Evolutionary conservation across 2,329 filamentous ascomycete species (phyloP).

Genomic region (Colletotrichum higginsianum): DNA sequence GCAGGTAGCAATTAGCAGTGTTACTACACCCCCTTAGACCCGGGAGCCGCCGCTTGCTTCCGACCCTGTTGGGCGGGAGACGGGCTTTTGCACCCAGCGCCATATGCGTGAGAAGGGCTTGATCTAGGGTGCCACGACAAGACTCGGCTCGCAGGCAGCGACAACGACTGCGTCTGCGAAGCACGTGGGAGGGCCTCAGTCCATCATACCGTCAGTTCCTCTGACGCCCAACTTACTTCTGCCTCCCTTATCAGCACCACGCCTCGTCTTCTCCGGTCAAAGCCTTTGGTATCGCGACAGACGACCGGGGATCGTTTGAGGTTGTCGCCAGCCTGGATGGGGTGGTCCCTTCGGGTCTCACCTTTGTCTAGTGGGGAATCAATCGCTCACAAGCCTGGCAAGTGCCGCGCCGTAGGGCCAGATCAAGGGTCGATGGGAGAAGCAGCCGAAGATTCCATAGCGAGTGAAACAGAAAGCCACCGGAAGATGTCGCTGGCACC

Average conservation of each 20-base stretch:
- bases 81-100: constrained; percentile 22
- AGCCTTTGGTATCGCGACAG: constrained; percentile 1
- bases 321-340: constrained; percentile 1
- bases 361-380: constrained; percentile 28
- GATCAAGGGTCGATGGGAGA: neutral
- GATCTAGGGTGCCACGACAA: constrained; percentile 42
- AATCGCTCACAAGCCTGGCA: constrained; percentile 10
- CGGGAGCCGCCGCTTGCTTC: constrained; percentile 32
- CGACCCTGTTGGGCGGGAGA: constrained; percentile 39
- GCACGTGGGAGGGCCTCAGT: constrained; percentile 34
- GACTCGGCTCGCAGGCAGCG: constrained; percentile 28
- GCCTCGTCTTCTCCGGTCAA: neutral
- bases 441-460: constrained; percentile 36
- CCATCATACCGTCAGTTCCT: neutral
- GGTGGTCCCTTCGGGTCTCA: constrained; percentile 29
- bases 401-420: neutral
- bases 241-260: constrained; percentile 16
- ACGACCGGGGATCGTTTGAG: constrained; percentile 16
- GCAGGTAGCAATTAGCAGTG: constrained; percentile 3
- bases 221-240: neutral
- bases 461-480: constrained; percentile 38
- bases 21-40: constrained; percentile 8
- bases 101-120: constrained; percentile 30
- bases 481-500: constrained; percentile 29
- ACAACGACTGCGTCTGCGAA: constrained; percentile 14